Evolutionary conservation across 139 green algal species (phyloP).

Genomic region (Raphidocelis subcapitata): DNA sequence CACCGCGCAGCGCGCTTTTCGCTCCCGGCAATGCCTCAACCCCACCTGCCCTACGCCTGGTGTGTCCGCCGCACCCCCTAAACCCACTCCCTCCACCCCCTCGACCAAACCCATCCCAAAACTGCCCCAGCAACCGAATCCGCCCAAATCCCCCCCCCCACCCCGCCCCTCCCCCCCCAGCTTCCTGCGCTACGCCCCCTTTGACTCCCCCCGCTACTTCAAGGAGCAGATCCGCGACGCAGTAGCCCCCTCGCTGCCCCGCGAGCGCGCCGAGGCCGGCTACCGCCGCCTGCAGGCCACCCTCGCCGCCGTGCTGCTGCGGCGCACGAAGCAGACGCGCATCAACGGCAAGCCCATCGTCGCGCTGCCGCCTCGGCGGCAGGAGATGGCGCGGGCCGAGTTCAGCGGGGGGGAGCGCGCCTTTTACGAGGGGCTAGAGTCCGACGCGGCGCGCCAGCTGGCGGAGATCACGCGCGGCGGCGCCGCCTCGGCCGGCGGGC

Average conservation of each 20-base stretch:
- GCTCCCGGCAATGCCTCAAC: too few relatives aligned
- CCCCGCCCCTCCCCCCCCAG: constrained; percentile 1
- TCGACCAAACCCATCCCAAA: too few relatives aligned
- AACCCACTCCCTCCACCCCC: too few relatives aligned
- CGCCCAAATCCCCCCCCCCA: too few relatives aligned
- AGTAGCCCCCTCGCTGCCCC: constrained; percentile 26
- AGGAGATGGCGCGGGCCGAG: constrained; percentile 41
- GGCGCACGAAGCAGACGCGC: constrained; percentile 74
- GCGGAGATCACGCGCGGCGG: constrained; percentile 6
- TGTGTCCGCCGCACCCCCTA: too few relatives aligned
- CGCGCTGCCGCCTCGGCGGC: constrained; percentile 51
- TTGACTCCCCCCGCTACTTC: constrained; percentile 53
- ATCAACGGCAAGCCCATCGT: constrained; percentile 79
- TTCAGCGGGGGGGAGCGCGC: constrained; percentile 51
- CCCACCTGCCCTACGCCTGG: too few relatives aligned
- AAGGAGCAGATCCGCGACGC: constrained; percentile 64
- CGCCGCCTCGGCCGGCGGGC: constrained; percentile 12
- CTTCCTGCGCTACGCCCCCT: constrained; percentile 64
- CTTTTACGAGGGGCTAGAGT: constrained; percentile 61
- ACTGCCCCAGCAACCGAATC: too few relatives aligned
- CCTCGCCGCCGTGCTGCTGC: constrained; percentile 72
- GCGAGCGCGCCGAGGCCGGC: constrained; percentile 29
- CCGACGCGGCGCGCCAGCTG: not conserved
- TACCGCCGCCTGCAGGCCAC: constrained; percentile 55
- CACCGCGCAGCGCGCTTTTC: too few relatives aligned